Percentiles rank a stretch among this genome's conserved stretches.
phyloP scores from a whole-genome alignment of 2,329 filamentous ascomycete genomes.

The Furcasterigmium furcatum region DNA sequence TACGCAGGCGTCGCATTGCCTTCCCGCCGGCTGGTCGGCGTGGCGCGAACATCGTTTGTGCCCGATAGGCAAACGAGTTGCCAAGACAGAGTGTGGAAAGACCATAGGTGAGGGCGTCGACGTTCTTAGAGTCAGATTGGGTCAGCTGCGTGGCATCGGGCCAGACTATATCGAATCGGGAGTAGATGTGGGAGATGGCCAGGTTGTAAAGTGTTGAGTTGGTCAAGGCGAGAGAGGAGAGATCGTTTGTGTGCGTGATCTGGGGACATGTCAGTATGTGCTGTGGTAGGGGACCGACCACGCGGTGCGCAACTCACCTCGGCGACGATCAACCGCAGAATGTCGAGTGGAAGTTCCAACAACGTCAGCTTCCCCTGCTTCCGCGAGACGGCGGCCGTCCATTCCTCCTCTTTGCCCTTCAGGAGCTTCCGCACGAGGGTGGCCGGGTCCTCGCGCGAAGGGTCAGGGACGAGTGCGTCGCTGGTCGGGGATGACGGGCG shows the following conservation, averaged over 20 bases:
- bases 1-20: slow-evolving; percentile 25
- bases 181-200: slow-evolving; percentile 76
- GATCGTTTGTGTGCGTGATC: slow-evolving; percentile 79
- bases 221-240: slow-evolving; percentile 73
- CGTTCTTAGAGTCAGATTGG: slow-evolving; percentile 64
- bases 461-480: slow-evolving; percentile 2
- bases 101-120: slow-evolving; percentile 81
- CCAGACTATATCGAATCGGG: slow-evolving; percentile 86
- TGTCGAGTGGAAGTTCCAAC: slow-evolving; percentile 73
- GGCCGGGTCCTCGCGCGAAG: slow-evolving; percentile 12
- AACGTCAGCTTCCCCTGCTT: slow-evolving; percentile 45
- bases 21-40: slow-evolving; percentile 11
- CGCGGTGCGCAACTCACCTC: slow-evolving; percentile 49
- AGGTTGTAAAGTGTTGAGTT: slow-evolving; percentile 75
- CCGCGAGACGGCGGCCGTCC: slow-evolving; percentile 55
- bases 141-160: slow-evolving; percentile 62
- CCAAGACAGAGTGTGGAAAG: slow-evolving; percentile 77
- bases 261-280: slow-evolving; percentile 25
- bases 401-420: slow-evolving; percentile 62
- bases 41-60: slow-evolving; percentile 26
- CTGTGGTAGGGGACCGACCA: not conserved
- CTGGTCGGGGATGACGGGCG: slow-evolving; percentile 1
- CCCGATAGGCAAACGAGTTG: slow-evolving; percentile 37
- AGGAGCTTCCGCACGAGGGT: slow-evolving; percentile 31
- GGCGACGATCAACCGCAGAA: slow-evolving; percentile 75